These are phyloP conservation scores for Naganishia friedmannii DNA, from an alignment of 768 basidiomycete genomes.

Conservation along the genomic window DNA sequence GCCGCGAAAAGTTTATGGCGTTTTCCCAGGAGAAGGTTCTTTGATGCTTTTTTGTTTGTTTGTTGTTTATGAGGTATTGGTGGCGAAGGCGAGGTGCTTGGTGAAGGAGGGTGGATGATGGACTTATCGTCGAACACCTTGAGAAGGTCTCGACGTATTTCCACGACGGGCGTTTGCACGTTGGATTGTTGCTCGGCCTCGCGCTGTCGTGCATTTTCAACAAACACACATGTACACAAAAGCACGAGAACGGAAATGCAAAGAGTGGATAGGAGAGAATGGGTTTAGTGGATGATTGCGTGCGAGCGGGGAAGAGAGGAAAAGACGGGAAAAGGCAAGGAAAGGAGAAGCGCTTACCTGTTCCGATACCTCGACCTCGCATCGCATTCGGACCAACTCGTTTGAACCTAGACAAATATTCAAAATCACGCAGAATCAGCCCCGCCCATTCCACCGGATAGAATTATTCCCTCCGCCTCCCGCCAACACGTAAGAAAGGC, in stretches of 20 bases:
- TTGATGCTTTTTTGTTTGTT: no score
- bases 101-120: no score
- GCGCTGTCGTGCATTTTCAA: neutral
- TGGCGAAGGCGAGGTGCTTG: no score
- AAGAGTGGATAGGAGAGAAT: neutral
- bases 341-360: conserved; percentile 47
- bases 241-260: neutral
- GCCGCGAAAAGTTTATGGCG: no score
- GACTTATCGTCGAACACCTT: conserved; percentile 32
- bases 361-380: conserved; percentile 98
- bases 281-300: neutral
- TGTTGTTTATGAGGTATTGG: no score
- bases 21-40: no score
- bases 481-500: no score
- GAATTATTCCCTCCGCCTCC: neutral
- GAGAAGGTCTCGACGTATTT: conserved; percentile 14
- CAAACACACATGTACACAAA: no score
- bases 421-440: no score
- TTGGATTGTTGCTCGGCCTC: conserved; percentile 34
- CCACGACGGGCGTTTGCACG: conserved; percentile 32
- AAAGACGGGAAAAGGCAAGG: neutral
- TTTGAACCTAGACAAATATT: conserved; percentile 80
- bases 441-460: no score
- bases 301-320: neutral
- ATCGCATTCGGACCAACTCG: conserved; percentile 96